phyloP scores from a whole-genome alignment of 306 rosid species.

The Oxytropis ochrocephala region DNA sequence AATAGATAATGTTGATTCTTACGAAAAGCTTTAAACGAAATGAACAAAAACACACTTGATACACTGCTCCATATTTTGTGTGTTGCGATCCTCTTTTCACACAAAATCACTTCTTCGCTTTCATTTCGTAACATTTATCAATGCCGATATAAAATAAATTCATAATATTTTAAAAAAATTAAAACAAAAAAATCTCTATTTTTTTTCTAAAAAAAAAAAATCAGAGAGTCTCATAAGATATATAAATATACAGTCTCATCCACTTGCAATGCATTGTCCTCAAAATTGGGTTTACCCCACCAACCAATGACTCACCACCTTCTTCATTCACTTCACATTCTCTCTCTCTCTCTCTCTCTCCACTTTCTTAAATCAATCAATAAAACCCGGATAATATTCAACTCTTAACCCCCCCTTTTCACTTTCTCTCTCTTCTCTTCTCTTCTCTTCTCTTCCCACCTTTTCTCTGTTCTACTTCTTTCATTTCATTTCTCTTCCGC shows the following conservation, averaged over 20 bases:
- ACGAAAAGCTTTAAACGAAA: too few relatives aligned
- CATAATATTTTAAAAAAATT: too few relatives aligned
- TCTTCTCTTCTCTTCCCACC: neutral
- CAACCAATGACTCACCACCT: slow-evolving; percentile 23
- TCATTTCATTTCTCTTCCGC: neutral
- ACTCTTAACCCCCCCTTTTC: neutral
- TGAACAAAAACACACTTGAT: too few relatives aligned
- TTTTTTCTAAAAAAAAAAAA: too few relatives aligned
- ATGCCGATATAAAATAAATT: too few relatives aligned
- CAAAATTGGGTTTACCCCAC: slow-evolving; percentile 19
- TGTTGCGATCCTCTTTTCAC: too few relatives aligned
- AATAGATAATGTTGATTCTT: too few relatives aligned
- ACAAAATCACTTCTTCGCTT: too few relatives aligned
- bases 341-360: neutral
- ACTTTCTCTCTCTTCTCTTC: neutral
- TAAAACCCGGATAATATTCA: slow-evolving; percentile 23
- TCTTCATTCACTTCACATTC: neutral
- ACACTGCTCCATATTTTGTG: too few relatives aligned
- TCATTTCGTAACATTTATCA: too few relatives aligned
- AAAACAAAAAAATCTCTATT: too few relatives aligned
- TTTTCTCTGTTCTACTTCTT: neutral
- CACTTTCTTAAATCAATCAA: slow-evolving; percentile 22
- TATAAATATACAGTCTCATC: neutral
- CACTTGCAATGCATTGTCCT: neutral
- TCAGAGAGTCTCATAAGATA: too few relatives aligned